Evolutionary conservation across 441 rosid species (phyloP), one percentile per base, ranked within the genome.

Genomic region (Euphorbia schlechtendalii): DNA sequence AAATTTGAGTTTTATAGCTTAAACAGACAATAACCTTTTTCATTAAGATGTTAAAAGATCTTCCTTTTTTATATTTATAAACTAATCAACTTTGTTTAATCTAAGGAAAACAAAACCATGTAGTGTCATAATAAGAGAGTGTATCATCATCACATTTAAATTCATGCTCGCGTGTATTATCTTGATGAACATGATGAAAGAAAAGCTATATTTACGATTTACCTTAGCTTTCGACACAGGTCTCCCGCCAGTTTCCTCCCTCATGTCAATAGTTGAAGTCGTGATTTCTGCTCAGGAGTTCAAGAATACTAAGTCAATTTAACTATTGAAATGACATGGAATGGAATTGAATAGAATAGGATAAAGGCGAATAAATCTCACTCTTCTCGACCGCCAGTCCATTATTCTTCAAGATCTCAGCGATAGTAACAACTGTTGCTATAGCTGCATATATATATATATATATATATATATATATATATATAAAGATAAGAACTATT

Each of bases 151-250:
- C 4, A 3, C 4, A 40, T 40, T 9, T 40, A 1, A 9, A 12
- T 12, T 5, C 22, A 51, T 52, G 13, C 18, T 51, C 6, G 32
- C 32, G 62, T 18, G 27, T 18, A 59, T 15, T 28, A 24, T n/a
- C 49, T 20, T 28, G 24, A 20, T 17, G 40, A 41, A 43, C 21
- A 46, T 21, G 12, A 10, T 1, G 24, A 10, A 61, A 12, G 17
- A 28, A 9, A 30, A 15, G 22, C n/a, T 34, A 14, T 13, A 56
- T 15, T 12, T 4, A 24, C n/a, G 27, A 64, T 71, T 63, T 78
- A 86, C 93, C 86, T 89, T 86, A 13, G 96, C 89, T 75, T 85
- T 88, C 22, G 82, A 87, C 52, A 86, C 88, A 21, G 92, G 87
- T 46, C 90, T 82, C 32, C 89, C 92, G 43, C 84, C 83, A n/a